Base-by-base conservation (phyloP, 805 yeast species). In the Osmozyma mogii region DNA sequence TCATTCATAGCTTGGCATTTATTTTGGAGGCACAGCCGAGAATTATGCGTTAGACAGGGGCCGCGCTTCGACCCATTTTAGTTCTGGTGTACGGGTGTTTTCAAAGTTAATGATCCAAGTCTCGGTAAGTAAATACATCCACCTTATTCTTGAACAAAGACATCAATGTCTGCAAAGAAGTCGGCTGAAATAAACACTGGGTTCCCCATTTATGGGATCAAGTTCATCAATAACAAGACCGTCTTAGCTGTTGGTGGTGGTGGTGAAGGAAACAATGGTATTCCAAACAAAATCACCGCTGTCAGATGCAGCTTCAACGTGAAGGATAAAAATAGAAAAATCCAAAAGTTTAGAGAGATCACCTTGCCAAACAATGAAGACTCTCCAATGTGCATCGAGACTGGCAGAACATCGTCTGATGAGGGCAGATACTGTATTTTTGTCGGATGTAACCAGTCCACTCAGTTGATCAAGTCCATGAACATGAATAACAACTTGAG, bases 171-270 rank as follows among this genome's bases (percentile, higher is more conserved):
- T 19, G 27, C 37, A n/a, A 43, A 43, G 24, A 32, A 61, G 21
- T 47, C 56, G 17, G 63, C 65, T 6, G 44, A 52, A 15, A 46
- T 64, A 20, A 60, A 58, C 35, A 50, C 61, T 11, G 89, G 84
- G 3, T 83, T 78, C 45, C 97, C 98, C 1, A 66, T 87, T 9
- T 83, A 80, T 43, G 89, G 85, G 3, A 78, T 89, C 30, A 72
- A 73, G 36, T 87, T 84, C 50, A 61, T 78, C 25, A 65, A 71
- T 41, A 68, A 76, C 38, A 57, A 63, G 36, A 70, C 77, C 1
- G 52, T 88, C 16, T 53, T 87, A 28, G 80, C 80, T 17, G 76
- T 85, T 3, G 98, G 98, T 24, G 98, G 98, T 25, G 96, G 96
- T 17, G 97, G 96, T 15, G 94, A 84, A 52, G 95, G 95, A 7